These are phyloP conservation scores for Alternaria sp. DNA, from an alignment of 2,329 filamentous ascomycete genomes.

Conservation along the genomic window DNA sequence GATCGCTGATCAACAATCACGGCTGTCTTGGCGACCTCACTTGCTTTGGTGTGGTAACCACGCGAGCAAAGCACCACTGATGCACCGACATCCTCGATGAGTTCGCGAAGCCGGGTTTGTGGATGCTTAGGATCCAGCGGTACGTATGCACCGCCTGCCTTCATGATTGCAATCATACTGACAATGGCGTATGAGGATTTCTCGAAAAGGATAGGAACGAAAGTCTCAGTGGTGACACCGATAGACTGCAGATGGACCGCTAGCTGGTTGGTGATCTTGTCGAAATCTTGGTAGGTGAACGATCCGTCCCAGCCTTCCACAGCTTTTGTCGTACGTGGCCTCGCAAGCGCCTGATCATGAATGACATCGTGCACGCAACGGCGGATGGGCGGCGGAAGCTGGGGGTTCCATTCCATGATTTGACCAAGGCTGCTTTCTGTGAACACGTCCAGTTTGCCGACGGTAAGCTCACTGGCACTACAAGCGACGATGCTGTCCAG, in stretches of 20 bases:
- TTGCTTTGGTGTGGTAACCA: slow-evolving; percentile 28
- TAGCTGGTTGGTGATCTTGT: slow-evolving; percentile 40
- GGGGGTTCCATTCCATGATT: slow-evolving; percentile 41
- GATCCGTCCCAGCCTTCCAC: slow-evolving; percentile 43
- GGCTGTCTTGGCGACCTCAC: slow-evolving; percentile 34
- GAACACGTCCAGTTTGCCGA: slow-evolving; percentile 38
- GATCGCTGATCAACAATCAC: slow-evolving; percentile 51
- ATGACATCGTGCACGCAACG: slow-evolving; percentile 43
- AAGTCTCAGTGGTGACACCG: slow-evolving; percentile 39
- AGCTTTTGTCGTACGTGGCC: slow-evolving; percentile 41
- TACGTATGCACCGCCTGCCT: slow-evolving; percentile 50
- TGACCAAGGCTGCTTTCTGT: slow-evolving; percentile 34
- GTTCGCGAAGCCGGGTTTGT: slow-evolving; percentile 46
- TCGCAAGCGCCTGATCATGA: slow-evolving; percentile 39
- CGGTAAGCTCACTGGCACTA: slow-evolving; percentile 25
- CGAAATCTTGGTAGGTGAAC: slow-evolving; percentile 47
- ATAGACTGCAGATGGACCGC: slow-evolving; percentile 36
- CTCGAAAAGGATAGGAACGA: slow-evolving; percentile 51
- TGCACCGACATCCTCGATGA: slow-evolving; percentile 44
- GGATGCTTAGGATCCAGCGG: slow-evolving; percentile 52
- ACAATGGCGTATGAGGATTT: slow-evolving; percentile 46
- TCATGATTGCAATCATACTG: slow-evolving; percentile 50
- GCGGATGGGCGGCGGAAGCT: slow-evolving; percentile 35
- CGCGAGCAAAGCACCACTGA: slow-evolving; percentile 42
- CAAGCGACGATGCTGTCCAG: slow-evolving; percentile 29